Evolutionary conservation across 768 basidiomycete species (phyloP).

Genomic region (Rhizopogon sp.): DNA sequence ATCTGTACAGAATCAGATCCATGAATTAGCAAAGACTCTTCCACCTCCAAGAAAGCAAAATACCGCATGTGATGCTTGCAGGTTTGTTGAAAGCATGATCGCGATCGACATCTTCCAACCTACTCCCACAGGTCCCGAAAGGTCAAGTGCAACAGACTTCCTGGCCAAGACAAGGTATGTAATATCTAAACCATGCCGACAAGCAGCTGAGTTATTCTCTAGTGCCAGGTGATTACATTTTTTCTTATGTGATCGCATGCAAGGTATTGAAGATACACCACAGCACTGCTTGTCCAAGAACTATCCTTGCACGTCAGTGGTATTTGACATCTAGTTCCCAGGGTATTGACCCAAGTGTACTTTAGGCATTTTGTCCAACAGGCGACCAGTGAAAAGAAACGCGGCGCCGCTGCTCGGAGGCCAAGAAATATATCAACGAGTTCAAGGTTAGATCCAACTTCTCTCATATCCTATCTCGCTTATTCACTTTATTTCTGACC

Average conservation of each 20-base stretch:
- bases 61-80: slow-evolving; percentile 91
- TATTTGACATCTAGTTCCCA: slow-evolving; percentile 10
- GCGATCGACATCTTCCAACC: slow-evolving; percentile 6
- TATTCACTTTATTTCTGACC: neutral
- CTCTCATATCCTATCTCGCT: slow-evolving; percentile 4
- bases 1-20: slow-evolving; percentile 75
- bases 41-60: slow-evolving; percentile 91
- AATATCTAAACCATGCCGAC: slow-evolving; percentile 8
- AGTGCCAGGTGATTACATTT: slow-evolving; percentile 58
- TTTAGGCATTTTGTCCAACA: slow-evolving; percentile 76
- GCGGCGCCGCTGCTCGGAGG: slow-evolving; percentile 52
- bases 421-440: slow-evolving; percentile 57
- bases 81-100: slow-evolving; percentile 34
- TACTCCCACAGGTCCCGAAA: slow-evolving; percentile 60
- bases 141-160: slow-evolving; percentile 82
- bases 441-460: slow-evolving; percentile 38
- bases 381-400: slow-evolving; percentile 82
- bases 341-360: slow-evolving; percentile 13
- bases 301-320: slow-evolving; percentile 85
- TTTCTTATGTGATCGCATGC: neutral
- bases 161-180: slow-evolving; percentile 76
- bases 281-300: slow-evolving; percentile 86
- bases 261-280: slow-evolving; percentile 6
- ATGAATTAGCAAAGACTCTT: slow-evolving; percentile 73
- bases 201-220: slow-evolving; percentile 3